phyloP scores from a whole-genome alignment of 345 rosid species.

The Aegle marmelos region DNA sequence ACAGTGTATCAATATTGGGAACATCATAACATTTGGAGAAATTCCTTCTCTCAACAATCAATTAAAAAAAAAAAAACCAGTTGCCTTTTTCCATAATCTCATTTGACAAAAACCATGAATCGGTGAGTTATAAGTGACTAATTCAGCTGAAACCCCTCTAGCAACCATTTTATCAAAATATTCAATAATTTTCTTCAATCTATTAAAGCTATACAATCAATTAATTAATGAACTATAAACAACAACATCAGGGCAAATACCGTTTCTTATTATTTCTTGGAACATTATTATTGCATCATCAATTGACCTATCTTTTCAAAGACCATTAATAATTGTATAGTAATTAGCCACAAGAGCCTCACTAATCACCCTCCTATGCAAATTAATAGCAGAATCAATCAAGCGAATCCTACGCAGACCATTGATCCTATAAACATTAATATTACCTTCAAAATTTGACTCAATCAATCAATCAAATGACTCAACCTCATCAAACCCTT shows the following conservation, averaged over 20 bases:
- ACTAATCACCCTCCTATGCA: slow-evolving; percentile 26
- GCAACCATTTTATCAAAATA: slow-evolving; percentile 21
- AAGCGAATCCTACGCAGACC: slow-evolving; percentile 20
- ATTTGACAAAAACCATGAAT: slow-evolving; percentile 22
- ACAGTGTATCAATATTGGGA: slow-evolving; percentile 20
- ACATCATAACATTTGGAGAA: slow-evolving; percentile 22
- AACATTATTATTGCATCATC: slow-evolving; percentile 21
- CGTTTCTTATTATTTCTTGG: slow-evolving; percentile 19
- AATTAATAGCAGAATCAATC: slow-evolving; percentile 14
- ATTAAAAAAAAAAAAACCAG: slow-evolving; percentile 10
- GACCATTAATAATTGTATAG: slow-evolving; percentile 23
- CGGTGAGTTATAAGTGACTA: slow-evolving; percentile 13
- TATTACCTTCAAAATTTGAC: slow-evolving; percentile 16
- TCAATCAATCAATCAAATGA: slow-evolving; percentile 23
- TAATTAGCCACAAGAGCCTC: slow-evolving; percentile 20
- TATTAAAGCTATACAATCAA: slow-evolving; percentile 17
- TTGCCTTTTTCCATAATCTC: slow-evolving; percentile 24
- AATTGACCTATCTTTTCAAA: slow-evolving; percentile 26
- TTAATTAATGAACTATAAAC: slow-evolving; percentile 28
- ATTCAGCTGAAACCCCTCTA: slow-evolving; percentile 9
- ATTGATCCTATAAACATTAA: slow-evolving; percentile 8
- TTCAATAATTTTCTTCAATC: slow-evolving; percentile 11
- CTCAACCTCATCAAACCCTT: slow-evolving; percentile 6
- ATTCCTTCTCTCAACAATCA: slow-evolving; percentile 23
- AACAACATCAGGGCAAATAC: slow-evolving; percentile 27